Evolutionary conservation across 805 yeast genomes (phyloP).

Genomic region (Jamesozyma hellenica): DNA sequence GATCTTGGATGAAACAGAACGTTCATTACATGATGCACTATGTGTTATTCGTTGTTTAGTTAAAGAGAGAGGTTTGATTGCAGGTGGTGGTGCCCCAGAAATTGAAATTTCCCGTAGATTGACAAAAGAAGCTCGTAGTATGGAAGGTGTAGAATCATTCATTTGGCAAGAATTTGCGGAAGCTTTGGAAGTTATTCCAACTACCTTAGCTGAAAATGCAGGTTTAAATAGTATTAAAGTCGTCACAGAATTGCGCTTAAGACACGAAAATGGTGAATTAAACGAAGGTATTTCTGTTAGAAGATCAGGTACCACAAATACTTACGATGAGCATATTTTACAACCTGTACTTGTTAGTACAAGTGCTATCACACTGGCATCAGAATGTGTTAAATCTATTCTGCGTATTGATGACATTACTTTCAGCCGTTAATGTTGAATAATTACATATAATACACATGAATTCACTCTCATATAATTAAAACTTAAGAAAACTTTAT

Average conservation of each 20-base stretch:
- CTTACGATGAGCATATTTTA: conserved; percentile 84
- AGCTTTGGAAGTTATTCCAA: conserved; percentile 87
- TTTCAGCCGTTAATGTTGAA: conserved; percentile 53
- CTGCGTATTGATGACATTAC: conserved; percentile 96
- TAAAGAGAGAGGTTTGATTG: conserved; percentile 79
- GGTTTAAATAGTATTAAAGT: conserved; percentile 86
- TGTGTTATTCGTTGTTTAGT: conserved; percentile 90
- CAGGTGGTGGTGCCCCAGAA: conserved; percentile 99
- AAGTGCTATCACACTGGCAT: conserved; percentile 87
- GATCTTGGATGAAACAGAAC: conserved; percentile 90
- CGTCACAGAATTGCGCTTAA: conserved; percentile 82
- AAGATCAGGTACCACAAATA: conserved; percentile 85
- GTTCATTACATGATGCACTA: conserved; percentile 93
- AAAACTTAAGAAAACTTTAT: too few relatives aligned
- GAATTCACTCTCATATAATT: too few relatives aligned
- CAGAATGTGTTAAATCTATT: conserved; percentile 93
- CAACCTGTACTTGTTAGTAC: conserved; percentile 95
- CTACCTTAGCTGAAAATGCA: conserved; percentile 90
- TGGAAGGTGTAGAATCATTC: conserved; percentile 80
- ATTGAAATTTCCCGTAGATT: conserved; percentile 74
- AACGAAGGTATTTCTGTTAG: conserved; percentile 95
- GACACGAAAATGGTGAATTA: conserved; percentile 82
- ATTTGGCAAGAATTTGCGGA: conserved; percentile 88
- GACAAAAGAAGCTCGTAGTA: conserved; percentile 56
- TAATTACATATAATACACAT: too few relatives aligned